A percentile compares a stretch with the other conserved stretches of the same genome.
Conservation (phyloP, 2,329 filamentous ascomycete species). For the Diaporthe helianthi region DNA sequence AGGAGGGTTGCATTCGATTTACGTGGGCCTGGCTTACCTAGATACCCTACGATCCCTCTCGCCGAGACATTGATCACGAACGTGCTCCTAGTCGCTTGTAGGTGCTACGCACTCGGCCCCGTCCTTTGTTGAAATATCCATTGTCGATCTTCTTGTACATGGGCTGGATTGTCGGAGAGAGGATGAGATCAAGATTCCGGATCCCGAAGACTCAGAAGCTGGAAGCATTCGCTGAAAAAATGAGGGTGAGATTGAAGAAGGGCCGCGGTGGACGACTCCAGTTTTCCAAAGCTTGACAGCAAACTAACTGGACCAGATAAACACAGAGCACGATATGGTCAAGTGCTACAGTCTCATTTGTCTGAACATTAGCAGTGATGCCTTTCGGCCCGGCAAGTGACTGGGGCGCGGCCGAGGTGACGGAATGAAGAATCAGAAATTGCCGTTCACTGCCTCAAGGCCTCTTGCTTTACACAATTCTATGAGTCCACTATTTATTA, state of each 20-base stretch:
- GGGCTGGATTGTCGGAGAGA: not conserved
- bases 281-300: not conserved
- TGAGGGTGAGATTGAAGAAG: not conserved
- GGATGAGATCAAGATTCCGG: not conserved
- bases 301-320: no score
- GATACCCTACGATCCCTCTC: no score
- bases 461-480: no score
- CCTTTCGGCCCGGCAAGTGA: no score
- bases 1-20: conserved; percentile 42
- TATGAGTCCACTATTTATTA: no score
- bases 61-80: conserved; percentile 36
- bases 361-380: no score
- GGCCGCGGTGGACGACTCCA: not conserved
- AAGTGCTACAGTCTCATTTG: no score
- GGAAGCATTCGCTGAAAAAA: not conserved
- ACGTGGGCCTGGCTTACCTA: conserved; percentile 44
- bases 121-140: conserved; percentile 10
- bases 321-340: no score
- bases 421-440: no score
- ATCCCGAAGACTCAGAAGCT: conserved; percentile 4
- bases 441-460: no score
- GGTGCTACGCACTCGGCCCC: not conserved
- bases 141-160: not conserved
- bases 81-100: conserved; percentile 37
- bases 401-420: no score